These are phyloP conservation scores for Pleomassaria siparia DNA, from an alignment of 2,329 filamentous ascomycete genomes.

Conservation along the genomic window DNA sequence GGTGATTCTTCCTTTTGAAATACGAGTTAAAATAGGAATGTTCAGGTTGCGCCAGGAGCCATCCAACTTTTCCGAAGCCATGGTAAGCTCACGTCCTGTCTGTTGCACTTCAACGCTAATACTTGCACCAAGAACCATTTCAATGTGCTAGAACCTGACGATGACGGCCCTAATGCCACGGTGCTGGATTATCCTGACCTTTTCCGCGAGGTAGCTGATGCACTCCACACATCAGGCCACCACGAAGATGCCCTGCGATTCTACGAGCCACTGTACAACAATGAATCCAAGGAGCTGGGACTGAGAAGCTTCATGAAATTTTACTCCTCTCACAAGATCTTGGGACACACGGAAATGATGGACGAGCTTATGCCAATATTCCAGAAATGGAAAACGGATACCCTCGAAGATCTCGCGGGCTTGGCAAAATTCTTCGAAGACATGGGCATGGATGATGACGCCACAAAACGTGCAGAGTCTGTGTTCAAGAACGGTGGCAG, in stretches of 20 bases:
- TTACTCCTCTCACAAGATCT: slow-evolving; percentile 65
- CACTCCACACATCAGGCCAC: slow-evolving; percentile 54
- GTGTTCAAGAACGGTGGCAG: slow-evolving; percentile 67
- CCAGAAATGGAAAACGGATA: slow-evolving; percentile 69
- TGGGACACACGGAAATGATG: slow-evolving; percentile 66
- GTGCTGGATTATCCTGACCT: slow-evolving; percentile 74
- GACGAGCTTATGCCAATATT: slow-evolving; percentile 76
- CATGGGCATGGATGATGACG: slow-evolving; percentile 62
- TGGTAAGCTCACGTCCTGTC: slow-evolving; percentile 60
- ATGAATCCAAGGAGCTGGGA: slow-evolving; percentile 23
- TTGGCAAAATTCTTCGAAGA: slow-evolving; percentile 81
- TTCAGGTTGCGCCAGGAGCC: slow-evolving; percentile 74
- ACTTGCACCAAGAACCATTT: slow-evolving; percentile 48
- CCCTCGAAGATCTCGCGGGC: slow-evolving; percentile 75
- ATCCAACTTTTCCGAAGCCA: slow-evolving; percentile 66
- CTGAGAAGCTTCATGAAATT: slow-evolving; percentile 38
- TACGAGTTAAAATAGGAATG: slow-evolving; percentile 80
- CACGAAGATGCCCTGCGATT: slow-evolving; percentile 61
- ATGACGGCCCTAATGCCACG: slow-evolving; percentile 51
- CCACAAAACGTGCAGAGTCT: slow-evolving; percentile 55
- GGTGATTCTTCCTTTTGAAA: slow-evolving; percentile 71
- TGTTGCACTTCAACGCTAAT: slow-evolving; percentile 45
- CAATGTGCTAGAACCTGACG: slow-evolving; percentile 67
- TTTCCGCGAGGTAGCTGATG: slow-evolving; percentile 70
- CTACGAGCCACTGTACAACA: slow-evolving; percentile 52